Base-by-base conservation (phyloP, 2,329 filamentous ascomycete species). In the Trichoderma brevicompactum region DNA sequence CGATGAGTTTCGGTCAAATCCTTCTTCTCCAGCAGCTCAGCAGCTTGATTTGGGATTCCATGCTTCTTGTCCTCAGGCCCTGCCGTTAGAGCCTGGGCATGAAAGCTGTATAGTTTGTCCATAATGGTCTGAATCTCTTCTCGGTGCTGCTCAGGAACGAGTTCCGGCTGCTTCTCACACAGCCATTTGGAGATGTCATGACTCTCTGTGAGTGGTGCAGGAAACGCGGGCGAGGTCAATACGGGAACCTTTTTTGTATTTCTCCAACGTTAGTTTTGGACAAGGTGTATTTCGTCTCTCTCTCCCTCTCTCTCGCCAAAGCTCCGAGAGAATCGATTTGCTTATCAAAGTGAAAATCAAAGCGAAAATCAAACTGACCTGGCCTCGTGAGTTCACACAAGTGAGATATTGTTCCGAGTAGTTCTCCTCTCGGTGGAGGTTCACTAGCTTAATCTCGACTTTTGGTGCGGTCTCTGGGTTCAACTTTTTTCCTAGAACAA, bases 181-280 rank as follows among this genome's bases (percentile, higher is more conserved):
- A 75, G 68, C 74, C 74, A 76, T 23, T 65, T 64, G 3, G 73
- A 68, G 43, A 76, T 74, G 34, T 70, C 68, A 41, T 60, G 68
- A 46, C 73, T 75, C 41, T 75, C 73, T 9, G 71, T 68, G 32
- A 76, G 49, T 4, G 68, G 59, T 23, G 69, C 64, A 4, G 67
- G 38, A 15, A 74, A 64, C 15, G 66, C 63, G n/a, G 70, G 68
- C 5, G 72, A 74, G 4, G 73, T 74, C 65, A 74, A 52, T 7
- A 69, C 61, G 2, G 73, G 73, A 28, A 74, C 73, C 73, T 75
- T 8, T 4, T 17, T 36, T 38, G 3, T 7, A n/a, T n/a, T n/a
- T 2, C 23, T 5, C 2, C 36, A 60, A n/a, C 19, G 36, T 60
- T 32, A 60, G 34, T 32, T 28, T 28, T 28, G 23, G 2, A 41